phyloP scores from a whole-genome alignment of 1,139 yeast genomes.

The Geotrichum bryndzae region DNA sequence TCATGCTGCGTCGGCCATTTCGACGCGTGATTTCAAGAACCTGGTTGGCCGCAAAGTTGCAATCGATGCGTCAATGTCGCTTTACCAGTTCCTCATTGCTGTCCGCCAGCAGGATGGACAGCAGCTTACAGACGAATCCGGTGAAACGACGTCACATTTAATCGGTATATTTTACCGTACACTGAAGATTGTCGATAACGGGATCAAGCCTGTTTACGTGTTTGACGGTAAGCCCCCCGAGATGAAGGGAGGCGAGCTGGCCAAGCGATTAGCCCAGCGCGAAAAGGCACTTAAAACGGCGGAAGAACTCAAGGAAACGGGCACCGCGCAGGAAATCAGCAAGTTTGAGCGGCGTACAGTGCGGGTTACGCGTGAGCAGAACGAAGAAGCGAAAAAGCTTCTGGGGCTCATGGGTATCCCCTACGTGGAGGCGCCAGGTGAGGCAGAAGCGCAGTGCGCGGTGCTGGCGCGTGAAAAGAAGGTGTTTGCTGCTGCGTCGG shows the following conservation, averaged over 20 bases:
- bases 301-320: conserved; percentile 70
- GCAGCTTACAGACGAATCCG: conserved; percentile 77
- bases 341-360: conserved; percentile 84
- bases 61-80: conserved; percentile 82
- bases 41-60: conserved; percentile 94
- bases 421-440: conserved; percentile 88
- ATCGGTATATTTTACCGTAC: conserved; percentile 96
- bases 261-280: conserved; percentile 71
- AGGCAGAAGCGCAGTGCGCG: conserved; percentile 98
- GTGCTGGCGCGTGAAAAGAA: conserved; percentile 75
- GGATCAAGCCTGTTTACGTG: conserved; percentile 92
- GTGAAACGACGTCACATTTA: conserved; percentile 88
- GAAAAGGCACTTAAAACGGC: conserved; percentile 77
- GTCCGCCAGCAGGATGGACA: conserved; percentile 97
- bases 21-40: conserved; percentile 73
- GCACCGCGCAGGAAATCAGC: conserved; percentile 69
- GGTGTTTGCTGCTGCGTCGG: conserved; percentile 96
- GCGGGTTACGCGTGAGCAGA: conserved; percentile 79
- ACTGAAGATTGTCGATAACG: conserved; percentile 77
- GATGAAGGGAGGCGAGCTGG: conserved; percentile 86
- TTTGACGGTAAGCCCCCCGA: conserved; percentile 96
- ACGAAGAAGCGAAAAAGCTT: conserved; percentile 83
- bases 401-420: conserved; percentile 92
- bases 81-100: conserved; percentile 90
- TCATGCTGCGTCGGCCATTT: conserved; percentile 79